Conservation (phyloP, 495 filamentous ascomycete species). For the Ascobolus immersus region DNA sequence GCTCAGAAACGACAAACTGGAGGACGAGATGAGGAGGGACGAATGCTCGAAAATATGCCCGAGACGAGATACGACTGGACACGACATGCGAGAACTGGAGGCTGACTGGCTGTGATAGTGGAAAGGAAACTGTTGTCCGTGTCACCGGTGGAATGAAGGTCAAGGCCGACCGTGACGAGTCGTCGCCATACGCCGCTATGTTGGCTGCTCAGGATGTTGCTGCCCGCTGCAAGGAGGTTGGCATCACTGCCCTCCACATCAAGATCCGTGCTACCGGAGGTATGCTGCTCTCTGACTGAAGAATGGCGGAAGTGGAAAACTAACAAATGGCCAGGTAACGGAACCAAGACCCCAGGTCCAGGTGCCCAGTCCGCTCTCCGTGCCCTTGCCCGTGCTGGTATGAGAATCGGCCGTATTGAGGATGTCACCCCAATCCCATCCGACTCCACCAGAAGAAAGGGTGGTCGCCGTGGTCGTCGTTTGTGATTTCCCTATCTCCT, state of each 20-base stretch:
- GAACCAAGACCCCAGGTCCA: constrained; percentile 97
- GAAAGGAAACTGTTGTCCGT: constrained; percentile 98
- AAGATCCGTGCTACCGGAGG: constrained; percentile 99
- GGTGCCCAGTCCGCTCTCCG: constrained; percentile 97
- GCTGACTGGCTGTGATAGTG: constrained; percentile 49
- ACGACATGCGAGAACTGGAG: constrained; percentile 16
- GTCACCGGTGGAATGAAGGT: constrained; percentile 99
- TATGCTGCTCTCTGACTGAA: constrained; percentile 26
- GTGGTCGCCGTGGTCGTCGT: constrained; percentile 99
- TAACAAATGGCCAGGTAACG: constrained; percentile 39
- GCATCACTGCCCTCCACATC: constrained; percentile 96
- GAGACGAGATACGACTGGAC: background rate
- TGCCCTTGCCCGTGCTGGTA: constrained; percentile 89
- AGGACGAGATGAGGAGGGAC: background rate
- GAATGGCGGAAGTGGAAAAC: constrained; percentile 5
- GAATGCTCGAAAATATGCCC: background rate
- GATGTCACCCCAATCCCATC: constrained; percentile 97
- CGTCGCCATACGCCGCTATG: constrained; percentile 98
- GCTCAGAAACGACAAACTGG: background rate
- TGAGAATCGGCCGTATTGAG: constrained; percentile 99
- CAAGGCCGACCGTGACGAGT: constrained; percentile 99
- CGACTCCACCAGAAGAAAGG: constrained; percentile 96
- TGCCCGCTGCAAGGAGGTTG: constrained; percentile 92
- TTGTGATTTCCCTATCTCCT: no score
- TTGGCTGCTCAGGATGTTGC: constrained; percentile 94